phyloP scores from a whole-genome alignment of 164 flowering plant genomes.

The Dillenia suffruticosa region DNA sequence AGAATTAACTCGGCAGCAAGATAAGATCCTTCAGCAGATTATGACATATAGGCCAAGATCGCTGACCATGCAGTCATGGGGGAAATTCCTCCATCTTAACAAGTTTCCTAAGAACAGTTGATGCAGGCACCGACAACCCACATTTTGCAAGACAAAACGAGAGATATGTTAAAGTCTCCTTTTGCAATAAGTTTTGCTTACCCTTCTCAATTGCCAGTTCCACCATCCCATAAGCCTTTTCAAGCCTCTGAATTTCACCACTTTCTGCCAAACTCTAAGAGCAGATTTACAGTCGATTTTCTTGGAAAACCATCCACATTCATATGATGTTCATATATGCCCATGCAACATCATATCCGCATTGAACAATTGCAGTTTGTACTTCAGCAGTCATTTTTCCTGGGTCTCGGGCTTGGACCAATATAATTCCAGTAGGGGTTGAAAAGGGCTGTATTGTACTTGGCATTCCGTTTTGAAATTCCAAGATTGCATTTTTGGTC shows the following conservation, averaged over 20 bases:
- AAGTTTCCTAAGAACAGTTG: conserved; percentile 78
- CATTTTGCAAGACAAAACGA: conserved; percentile 59
- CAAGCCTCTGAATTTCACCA: conserved; percentile 48
- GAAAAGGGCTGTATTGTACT: conserved; percentile 9
- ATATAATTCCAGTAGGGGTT: conserved; percentile 46
- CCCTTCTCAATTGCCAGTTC: conserved; percentile 60
- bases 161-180: conserved; percentile 62
- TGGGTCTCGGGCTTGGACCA: conserved; percentile 81
- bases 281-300: conserved; percentile 61
- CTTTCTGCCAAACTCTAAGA: conserved; percentile 55
- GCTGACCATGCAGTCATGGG: conserved; percentile 82
- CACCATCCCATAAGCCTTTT: conserved; percentile 58
- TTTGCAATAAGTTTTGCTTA: conserved; percentile 62
- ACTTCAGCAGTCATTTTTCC: conserved; percentile 48
- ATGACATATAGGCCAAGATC: conserved; percentile 69
- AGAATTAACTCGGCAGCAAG: conserved; percentile 80
- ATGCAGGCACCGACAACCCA: conserved; percentile 62
- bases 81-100: conserved; percentile 58
- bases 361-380: conserved; percentile 52
- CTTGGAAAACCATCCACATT: conserved; percentile 85
- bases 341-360: conserved; percentile 61
- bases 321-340: conserved; percentile 53
- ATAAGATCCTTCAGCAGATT: conserved; percentile 60
- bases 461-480: conserved; percentile 4
- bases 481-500: not conserved